These are phyloP conservation scores for Euryodendron excelsum DNA, from an alignment of 148 eudicot genomes.

Conservation along the genomic window DNA sequence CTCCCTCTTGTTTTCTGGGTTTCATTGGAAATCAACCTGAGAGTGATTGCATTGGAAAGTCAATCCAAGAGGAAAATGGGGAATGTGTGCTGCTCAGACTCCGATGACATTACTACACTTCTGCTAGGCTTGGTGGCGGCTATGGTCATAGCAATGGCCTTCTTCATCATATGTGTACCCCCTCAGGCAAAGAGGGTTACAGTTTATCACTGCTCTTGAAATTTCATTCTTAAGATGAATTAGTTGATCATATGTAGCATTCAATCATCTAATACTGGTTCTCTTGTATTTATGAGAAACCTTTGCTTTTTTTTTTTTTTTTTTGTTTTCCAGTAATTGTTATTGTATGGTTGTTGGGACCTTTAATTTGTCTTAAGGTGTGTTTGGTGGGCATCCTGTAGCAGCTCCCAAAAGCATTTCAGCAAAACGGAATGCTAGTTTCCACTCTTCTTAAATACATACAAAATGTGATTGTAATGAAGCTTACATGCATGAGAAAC, in stretches of 20 bases:
- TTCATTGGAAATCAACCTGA: too few relatives aligned
- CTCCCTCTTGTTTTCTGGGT: neutral
- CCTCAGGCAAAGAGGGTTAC: conserved; percentile 17
- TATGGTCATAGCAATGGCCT: conserved; percentile 20
- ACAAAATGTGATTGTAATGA: neutral
- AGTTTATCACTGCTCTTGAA: conserved; percentile 9
- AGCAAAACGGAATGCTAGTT: neutral
- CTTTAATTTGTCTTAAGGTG: too few relatives aligned
- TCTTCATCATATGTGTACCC: conserved; percentile 27
- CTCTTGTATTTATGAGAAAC: too few relatives aligned
- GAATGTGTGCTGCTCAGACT: conserved; percentile 17
- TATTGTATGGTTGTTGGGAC: too few relatives aligned
- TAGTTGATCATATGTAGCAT: neutral
- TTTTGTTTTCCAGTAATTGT: too few relatives aligned
- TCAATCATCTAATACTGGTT: too few relatives aligned
- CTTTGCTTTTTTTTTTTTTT: too few relatives aligned
- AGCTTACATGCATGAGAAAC: too few relatives aligned
- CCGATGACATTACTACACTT: neutral
- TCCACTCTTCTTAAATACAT: neutral
- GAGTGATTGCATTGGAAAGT: neutral
- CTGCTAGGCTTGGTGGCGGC: conserved; percentile 22
- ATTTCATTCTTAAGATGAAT: neutral
- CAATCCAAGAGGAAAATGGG: conserved; percentile 15
- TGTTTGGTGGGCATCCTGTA: neutral
- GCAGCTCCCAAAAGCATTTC: neutral